Evolutionary conservation across 768 basidiomycete species (phyloP).

Genomic region (Kwoniella sp.): DNA sequence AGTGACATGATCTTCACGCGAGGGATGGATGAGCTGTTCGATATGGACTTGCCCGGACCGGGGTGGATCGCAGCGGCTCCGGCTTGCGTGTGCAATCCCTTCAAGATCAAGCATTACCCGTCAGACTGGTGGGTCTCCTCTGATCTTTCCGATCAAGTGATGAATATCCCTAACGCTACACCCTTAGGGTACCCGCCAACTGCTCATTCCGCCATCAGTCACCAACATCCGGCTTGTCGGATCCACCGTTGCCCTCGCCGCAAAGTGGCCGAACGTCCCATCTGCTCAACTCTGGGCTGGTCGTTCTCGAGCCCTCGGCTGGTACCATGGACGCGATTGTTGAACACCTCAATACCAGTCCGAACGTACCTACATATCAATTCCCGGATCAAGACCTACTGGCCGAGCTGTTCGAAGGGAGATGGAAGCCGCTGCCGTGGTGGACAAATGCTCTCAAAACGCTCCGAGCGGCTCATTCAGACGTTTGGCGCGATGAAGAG

Average conservation of each 20-base stretch:
- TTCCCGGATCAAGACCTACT: slow-evolving; percentile 95
- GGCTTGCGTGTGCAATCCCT: slow-evolving; percentile 91
- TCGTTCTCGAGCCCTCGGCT: slow-evolving; percentile 71
- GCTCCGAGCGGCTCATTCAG: slow-evolving; percentile 61
- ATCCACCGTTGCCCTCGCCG: slow-evolving; percentile 47
- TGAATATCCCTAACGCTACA: not conserved
- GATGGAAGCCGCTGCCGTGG: slow-evolving; percentile 45
- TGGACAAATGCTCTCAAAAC: slow-evolving; percentile 78
- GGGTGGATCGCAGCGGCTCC: slow-evolving; percentile 84
- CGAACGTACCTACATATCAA: slow-evolving; percentile 57
- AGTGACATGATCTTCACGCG: slow-evolving; percentile 47
- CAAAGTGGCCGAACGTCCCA: slow-evolving; percentile 66
- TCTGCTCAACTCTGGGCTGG: slow-evolving; percentile 85
- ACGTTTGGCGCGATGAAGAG: slow-evolving; percentile 79
- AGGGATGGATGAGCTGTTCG: slow-evolving; percentile 46
- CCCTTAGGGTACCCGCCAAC: slow-evolving; percentile 77
- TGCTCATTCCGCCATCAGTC: slow-evolving; percentile 67
- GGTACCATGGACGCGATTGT: slow-evolving; percentile 58
- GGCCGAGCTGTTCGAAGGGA: slow-evolving; percentile 67
- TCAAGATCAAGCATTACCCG: slow-evolving; percentile 78
- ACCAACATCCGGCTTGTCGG: slow-evolving; percentile 52
- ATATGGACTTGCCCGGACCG: slow-evolving; percentile 35
- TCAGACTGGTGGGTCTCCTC: slow-evolving; percentile 63
- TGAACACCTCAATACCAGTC: slow-evolving; percentile 59
- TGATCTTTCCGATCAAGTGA: not conserved